These are phyloP conservation scores for Pisolithus orientalis DNA, from an alignment of 768 basidiomycete genomes.

Conservation along the genomic window DNA sequence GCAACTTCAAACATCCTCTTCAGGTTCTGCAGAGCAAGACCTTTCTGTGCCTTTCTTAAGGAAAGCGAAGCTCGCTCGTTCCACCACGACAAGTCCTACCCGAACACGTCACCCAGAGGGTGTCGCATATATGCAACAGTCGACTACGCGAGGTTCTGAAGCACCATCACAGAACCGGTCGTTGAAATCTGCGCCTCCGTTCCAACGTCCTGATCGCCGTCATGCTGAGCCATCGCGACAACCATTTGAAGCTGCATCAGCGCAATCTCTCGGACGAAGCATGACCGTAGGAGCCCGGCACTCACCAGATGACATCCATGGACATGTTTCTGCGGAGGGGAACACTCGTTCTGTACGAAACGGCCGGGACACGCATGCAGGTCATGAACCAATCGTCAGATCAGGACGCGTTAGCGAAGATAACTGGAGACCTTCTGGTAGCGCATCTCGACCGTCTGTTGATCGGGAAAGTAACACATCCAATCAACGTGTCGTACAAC, in stretches of 20 bases:
- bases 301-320: not conserved
- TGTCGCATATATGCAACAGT: conserved; percentile 13
- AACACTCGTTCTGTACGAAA: conserved; percentile 8
- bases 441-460: conserved; percentile 13
- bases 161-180: conserved; percentile 16
- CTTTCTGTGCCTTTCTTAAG: conserved; percentile 10
- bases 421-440: conserved; percentile 14
- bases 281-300: conserved; percentile 27
- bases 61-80: conserved; percentile 5
- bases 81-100: conserved; percentile 18
- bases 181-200: conserved; percentile 52
- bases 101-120: conserved; percentile 12
- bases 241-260: conserved; percentile 23
- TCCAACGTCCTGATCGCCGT: conserved; percentile 44
- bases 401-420: conserved; percentile 24
- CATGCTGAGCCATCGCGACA: conserved; percentile 30
- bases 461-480: conserved; percentile 20
- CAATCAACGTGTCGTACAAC: conserved; percentile 19
- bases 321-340: conserved; percentile 1
- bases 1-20: conserved; percentile 36
- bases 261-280: conserved; percentile 30
- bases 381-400: conserved; percentile 14
- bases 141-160: conserved; percentile 15
- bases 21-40: conserved; percentile 5
- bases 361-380: conserved; percentile 8